Base-by-base conservation (phyloP, 2,329 filamentous ascomycete genomes). In the Penicillium capsulatum region DNA sequence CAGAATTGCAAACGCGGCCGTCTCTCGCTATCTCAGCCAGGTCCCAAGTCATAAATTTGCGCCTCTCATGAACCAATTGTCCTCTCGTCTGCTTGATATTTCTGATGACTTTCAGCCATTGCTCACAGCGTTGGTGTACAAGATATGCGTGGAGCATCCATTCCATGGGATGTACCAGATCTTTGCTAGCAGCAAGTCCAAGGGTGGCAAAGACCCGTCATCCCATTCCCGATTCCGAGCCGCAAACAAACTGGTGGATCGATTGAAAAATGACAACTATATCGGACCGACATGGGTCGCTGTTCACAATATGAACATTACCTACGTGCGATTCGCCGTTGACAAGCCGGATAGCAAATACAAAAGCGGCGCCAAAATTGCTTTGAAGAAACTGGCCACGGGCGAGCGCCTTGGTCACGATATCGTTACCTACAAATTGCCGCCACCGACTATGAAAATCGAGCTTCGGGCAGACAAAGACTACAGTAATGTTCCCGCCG, bases 151-250 rank as follows among this genome's bases (percentile, higher is more conserved):
- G 8, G 89, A 98, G 41, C 92, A 99, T 65, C 94, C 92, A 0
- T 95, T 90, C 62, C 94, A 98, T 60, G 89, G 89, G 34, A 91
- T 97, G 81, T 94, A 98, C 61, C 90, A 97, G 54, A 87, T 98
- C 29, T 96, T 91, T 72, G 86, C 90, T 2, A 83, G 84, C 15
- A 81, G 79, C 31, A 85, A 82, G 54, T 80, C 77, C 35, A 81
- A 83, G 53, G 74, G 64, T 36, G 67, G 73, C 36, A 82, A 84
- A 51, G 91, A 96, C 50, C 79, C 84, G 28, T 77, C 84, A 3
- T 85, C 86, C 1, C 70, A 81, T 14, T 83, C 84, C 3, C 81
- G 92, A 34, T 80, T 84, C 53, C 75, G 74, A 47, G 89, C 90
- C 10, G 88, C 89, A 1, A 77, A 75, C 24, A 76, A 72, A 33